These are phyloP conservation scores for Paecilomyces formosus DNA, from an alignment of 2,329 filamentous ascomycete genomes.

Conservation along the genomic window DNA sequence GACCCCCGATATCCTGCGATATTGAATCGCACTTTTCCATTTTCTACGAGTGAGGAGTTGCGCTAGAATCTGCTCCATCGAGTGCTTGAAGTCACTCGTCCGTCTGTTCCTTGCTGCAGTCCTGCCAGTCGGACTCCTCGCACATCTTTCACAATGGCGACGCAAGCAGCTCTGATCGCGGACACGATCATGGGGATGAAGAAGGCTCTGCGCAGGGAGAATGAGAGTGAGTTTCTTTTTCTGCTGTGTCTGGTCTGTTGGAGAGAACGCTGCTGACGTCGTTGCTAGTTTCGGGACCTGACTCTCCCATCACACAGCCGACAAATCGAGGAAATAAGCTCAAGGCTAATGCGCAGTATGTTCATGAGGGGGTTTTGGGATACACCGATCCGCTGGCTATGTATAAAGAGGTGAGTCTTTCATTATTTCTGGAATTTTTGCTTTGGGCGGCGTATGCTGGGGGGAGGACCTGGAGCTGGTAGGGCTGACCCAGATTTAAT, in stretches of 20 bases:
- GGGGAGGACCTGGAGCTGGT: slow-evolving; percentile 5
- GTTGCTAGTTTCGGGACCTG: slow-evolving; percentile 32
- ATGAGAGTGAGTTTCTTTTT: slow-evolving; percentile 30
- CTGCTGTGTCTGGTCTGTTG: slow-evolving; percentile 8
- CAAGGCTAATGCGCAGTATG: slow-evolving; percentile 49
- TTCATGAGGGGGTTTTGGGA: slow-evolving; percentile 49
- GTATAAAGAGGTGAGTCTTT: slow-evolving; percentile 47
- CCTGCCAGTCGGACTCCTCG: neutral
- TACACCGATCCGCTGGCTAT: slow-evolving; percentile 43
- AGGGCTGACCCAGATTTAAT: neutral
- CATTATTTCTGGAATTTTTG: slow-evolving; percentile 4
- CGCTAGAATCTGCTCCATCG: neutral
- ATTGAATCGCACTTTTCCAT: neutral
- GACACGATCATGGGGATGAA: slow-evolving; percentile 52
- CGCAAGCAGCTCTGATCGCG: slow-evolving; percentile 39
- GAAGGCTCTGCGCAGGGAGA: slow-evolving; percentile 41
- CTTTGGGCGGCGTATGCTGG: neutral
- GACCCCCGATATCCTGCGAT: neutral
- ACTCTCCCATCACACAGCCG: slow-evolving; percentile 47
- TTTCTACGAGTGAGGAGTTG: neutral
- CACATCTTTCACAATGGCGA: slow-evolving; percentile 27
- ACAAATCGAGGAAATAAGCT: slow-evolving; percentile 57
- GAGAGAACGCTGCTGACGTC: neutral
- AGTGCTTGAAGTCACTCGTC: too few relatives aligned
- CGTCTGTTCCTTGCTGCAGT: neutral